A percentile compares a stretch with the other conserved stretches of the same genome.
phyloP scores from a whole-genome alignment of 2,329 filamentous ascomycete species.

The Phoma sp. region DNA sequence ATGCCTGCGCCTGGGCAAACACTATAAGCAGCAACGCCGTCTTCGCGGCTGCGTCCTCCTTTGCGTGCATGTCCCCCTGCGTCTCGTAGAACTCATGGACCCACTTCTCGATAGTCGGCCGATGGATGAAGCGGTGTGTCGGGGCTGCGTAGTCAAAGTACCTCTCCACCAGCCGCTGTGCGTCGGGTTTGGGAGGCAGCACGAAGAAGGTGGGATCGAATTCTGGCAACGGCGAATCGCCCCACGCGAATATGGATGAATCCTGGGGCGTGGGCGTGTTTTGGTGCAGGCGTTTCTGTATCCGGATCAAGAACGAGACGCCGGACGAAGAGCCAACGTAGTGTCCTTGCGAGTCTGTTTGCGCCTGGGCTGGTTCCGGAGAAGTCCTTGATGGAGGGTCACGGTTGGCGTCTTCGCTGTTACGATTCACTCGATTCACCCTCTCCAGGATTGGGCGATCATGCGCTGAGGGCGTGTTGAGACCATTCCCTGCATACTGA shows the following conservation, averaged over 20 bases:
- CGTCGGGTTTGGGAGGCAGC: slow-evolving; percentile 52
- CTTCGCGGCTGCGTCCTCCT: slow-evolving; percentile 51
- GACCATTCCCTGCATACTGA: slow-evolving; percentile 7
- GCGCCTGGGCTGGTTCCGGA: slow-evolving; percentile 51
- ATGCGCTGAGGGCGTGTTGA: slow-evolving; percentile 15
- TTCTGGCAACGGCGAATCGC: slow-evolving; percentile 57
- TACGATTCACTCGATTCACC: slow-evolving; percentile 21
- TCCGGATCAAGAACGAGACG: slow-evolving; percentile 58
- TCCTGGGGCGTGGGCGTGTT: slow-evolving; percentile 44
- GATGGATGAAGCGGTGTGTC: slow-evolving; percentile 65
- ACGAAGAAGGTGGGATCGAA: slow-evolving; percentile 54
- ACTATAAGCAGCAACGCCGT: slow-evolving; percentile 60
- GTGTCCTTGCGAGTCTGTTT: slow-evolving; percentile 56
- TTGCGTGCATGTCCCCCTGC: slow-evolving; percentile 49
- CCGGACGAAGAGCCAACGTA: slow-evolving; percentile 58
- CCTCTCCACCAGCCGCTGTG: slow-evolving; percentile 54
- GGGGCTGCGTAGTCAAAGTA: slow-evolving; percentile 68
- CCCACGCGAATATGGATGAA: slow-evolving; percentile 58
- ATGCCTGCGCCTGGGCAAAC: slow-evolving; percentile 59
- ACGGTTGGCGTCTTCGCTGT: slow-evolving; percentile 23
- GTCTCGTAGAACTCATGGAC: slow-evolving; percentile 57
- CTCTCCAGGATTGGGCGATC: slow-evolving; percentile 25
- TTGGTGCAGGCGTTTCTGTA: slow-evolving; percentile 58
- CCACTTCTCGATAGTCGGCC: slow-evolving; percentile 57
- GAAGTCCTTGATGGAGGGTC: slow-evolving; percentile 48